Conservation (phyloP, 805 yeast genomes). For the Torulaspora franciscae region DNA sequence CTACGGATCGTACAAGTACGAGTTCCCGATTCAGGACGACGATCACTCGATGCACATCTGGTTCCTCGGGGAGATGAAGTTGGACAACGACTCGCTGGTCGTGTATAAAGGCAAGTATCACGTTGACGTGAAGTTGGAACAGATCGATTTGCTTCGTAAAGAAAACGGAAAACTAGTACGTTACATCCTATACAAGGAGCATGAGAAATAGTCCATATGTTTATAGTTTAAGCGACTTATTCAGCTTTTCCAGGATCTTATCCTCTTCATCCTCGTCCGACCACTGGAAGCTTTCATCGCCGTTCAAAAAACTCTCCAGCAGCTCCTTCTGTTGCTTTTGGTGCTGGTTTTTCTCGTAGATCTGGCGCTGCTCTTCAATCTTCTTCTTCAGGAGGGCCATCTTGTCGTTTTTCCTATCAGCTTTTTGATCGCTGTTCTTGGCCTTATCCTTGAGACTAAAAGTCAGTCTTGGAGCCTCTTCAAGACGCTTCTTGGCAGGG, state of each 20-base stretch:
- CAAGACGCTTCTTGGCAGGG: conserved; percentile 3
- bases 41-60: conserved; percentile 29
- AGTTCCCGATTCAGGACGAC: conserved; percentile 26
- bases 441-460: conserved; percentile 11
- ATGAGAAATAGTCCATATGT: conserved; percentile 8
- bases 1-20: conserved; percentile 29
- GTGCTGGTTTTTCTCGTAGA: conserved; percentile 22
- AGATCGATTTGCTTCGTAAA: conserved; percentile 28
- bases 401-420: conserved; percentile 8
- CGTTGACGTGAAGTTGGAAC: conserved; percentile 29
- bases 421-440: not conserved
- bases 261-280: conserved; percentile 32
- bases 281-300: conserved; percentile 27
- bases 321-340: conserved; percentile 29
- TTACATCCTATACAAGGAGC: conserved; percentile 28
- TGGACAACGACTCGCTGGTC: conserved; percentile 22
- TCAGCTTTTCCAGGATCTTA: conserved; percentile 21
- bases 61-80: conserved; percentile 30
- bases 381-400: conserved; percentile 25
- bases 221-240: conserved; percentile 13
- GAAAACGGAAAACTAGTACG: conserved; percentile 28
- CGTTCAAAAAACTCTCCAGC: conserved; percentile 29
- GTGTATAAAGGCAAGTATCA: conserved; percentile 33
- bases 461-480: conserved; percentile 6
- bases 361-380: conserved; percentile 31